A percentile compares a stretch with the other conserved stretches of the same genome.
These are phyloP conservation scores for Oidiodendron maius DNA, from an alignment of 495 filamentous ascomycete species.

Conservation along the genomic window DNA sequence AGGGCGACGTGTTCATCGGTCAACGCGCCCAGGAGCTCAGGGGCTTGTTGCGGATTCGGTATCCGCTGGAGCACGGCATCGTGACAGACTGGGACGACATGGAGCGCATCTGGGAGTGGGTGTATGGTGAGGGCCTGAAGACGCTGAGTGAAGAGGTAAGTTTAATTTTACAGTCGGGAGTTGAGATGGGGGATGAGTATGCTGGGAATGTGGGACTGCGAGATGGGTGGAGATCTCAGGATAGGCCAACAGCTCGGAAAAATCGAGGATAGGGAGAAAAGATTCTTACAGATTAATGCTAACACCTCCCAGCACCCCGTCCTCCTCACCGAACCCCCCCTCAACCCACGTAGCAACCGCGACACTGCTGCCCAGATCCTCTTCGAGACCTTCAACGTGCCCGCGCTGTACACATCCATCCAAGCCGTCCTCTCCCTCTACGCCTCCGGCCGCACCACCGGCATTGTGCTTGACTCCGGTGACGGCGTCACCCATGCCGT, in stretches of 20 bases:
- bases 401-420: constrained; percentile 92
- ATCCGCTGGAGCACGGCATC: constrained; percentile 95
- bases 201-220: constrained; percentile 2
- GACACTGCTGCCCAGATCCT: constrained; percentile 96
- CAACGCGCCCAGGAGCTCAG: constrained; percentile 82
- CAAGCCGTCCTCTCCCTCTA: constrained; percentile 96
- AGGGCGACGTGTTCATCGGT: constrained; percentile 97
- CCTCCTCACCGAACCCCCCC: constrained; percentile 90
- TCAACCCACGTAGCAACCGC: constrained; percentile 93
- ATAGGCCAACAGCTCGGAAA: too few species aligned
- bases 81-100: constrained; percentile 99
- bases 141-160: constrained; percentile 90
- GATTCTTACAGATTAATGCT: too few species aligned
- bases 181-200: not conserved
- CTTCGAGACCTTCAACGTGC: constrained; percentile 98
- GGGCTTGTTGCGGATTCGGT: constrained; percentile 89
- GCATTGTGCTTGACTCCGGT: constrained; percentile 90
- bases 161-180: constrained; percentile 5
- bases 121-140: constrained; percentile 67
- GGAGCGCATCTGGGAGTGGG: constrained; percentile 94
- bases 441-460: constrained; percentile 92
- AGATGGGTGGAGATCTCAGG: too few species aligned
- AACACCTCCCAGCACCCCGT: constrained; percentile 75
- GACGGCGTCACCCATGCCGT: constrained; percentile 98
- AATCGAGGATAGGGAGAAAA: too few species aligned